Conservation (phyloP, 331 rosid species). For the Malus hybrid region DNA sequence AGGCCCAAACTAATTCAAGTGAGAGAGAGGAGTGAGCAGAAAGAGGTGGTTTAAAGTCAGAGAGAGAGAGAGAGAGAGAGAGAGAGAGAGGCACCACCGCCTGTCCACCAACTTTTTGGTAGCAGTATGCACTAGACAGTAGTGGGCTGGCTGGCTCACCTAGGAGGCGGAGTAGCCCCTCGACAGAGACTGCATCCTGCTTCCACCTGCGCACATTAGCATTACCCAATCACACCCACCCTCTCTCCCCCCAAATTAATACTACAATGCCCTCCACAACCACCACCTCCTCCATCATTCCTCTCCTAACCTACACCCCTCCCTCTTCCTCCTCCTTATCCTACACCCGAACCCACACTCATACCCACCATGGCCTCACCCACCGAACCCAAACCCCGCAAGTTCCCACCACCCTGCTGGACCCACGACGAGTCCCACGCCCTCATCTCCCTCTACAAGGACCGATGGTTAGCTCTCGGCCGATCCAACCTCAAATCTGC, state of each 20-base stretch:
- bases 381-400: conserved; percentile 18
- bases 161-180: background rate
- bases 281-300: background rate
- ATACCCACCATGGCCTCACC: conserved; percentile 10
- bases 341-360: background rate
- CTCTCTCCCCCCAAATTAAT: background rate
- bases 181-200: background rate
- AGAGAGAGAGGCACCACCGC: background rate
- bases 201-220: conserved; percentile 9
- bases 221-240: background rate
- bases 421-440: conserved; percentile 54
- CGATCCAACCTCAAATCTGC: conserved; percentile 58
- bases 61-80: too few species aligned
- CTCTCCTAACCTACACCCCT: background rate
- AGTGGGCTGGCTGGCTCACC: too few species aligned
- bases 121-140: too few species aligned
- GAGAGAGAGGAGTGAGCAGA: too few species aligned
- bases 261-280: background rate
- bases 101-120: background rate
- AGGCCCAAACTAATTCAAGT: background rate
- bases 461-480: conserved; percentile 56
- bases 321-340: background rate
- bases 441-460: conserved; percentile 48
- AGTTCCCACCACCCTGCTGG: conserved; percentile 52
- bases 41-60: too few species aligned